These are phyloP conservation scores for Linnemannia schmuckeri DNA, from an alignment of 192 early-diverging fungal species.

Conservation along the genomic window DNA sequence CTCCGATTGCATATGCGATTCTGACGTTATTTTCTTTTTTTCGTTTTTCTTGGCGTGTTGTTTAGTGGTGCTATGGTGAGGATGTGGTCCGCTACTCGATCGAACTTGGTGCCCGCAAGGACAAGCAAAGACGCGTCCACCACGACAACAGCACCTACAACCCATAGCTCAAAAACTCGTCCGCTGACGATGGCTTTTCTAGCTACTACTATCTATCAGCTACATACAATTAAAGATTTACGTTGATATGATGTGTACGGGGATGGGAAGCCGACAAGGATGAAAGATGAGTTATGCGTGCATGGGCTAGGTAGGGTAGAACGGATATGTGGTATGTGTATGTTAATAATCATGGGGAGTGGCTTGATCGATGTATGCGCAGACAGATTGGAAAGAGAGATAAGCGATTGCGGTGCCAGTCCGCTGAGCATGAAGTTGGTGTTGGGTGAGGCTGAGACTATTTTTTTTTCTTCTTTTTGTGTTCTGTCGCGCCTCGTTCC, in stretches of 20 bases:
- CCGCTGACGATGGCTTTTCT: background rate
- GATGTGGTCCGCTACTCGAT: conserved; percentile 49
- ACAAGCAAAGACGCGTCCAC: conserved; percentile 10
- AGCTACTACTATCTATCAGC: too few relatives aligned
- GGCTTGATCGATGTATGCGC: too few relatives aligned
- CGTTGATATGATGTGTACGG: too few relatives aligned
- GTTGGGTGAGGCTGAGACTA: background rate
- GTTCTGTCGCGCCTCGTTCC: background rate
- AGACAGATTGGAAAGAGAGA: too few relatives aligned
- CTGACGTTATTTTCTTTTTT: background rate
- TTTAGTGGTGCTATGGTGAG: conserved; percentile 45
- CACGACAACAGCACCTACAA: background rate
- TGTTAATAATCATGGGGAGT: too few relatives aligned
- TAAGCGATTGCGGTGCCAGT: too few relatives aligned
- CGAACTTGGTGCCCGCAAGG: conserved; percentile 20
- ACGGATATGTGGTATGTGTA: background rate
- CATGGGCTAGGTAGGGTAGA: background rate
- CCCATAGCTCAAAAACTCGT: background rate
- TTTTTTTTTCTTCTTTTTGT: background rate
- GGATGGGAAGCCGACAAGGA: background rate
- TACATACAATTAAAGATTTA: too few relatives aligned
- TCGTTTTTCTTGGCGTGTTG: background rate
- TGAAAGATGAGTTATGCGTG: background rate
- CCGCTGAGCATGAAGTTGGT: background rate
- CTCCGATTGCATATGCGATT: background rate